Base-by-base conservation (phyloP, 1,139 yeast species). In the Suzukiozyma palmioleophila region DNA sequence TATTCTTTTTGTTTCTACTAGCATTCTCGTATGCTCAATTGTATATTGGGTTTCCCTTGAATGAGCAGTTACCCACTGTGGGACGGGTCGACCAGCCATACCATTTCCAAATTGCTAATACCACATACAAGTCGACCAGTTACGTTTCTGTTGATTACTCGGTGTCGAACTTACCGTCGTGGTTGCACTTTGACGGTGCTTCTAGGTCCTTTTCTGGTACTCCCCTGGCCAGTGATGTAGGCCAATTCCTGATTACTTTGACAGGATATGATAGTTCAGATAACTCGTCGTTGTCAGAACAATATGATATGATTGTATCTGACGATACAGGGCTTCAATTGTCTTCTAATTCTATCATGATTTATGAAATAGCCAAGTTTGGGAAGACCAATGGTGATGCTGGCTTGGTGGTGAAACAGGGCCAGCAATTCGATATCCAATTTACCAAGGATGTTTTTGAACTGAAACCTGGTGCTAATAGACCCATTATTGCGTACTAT, bases 11-110 rank as follows among this genome's bases (percentile, higher is more conserved):
- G 35, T 43, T 43, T 33, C 21, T 41, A 13, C 29, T 37, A 8
- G 26, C 33, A 36, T 26, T 39, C 22, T 34, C 16, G 26, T 21
- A 11, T 5, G 59, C 58, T 24, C 59, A 59, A 39, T 57, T 69
- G 33, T 75, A 76, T 46, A 73, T 79, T 43, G 89, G 90, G 33
- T 90, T 84, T 66, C 94, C 97, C 7, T 77, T 92, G 54, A 64
- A 75, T 48, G 80, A 81, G 54, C 98, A 92, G 61, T 72, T 81
- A 29, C 97, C 97, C 13, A 84, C 89, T 28, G 86, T 92, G 10
- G 97, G 96, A 3, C 73, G 95, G 43, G 76, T 79, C 13, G 77
- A 79, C 46, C 67, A 77, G 48, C 53, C 59, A 1, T 92, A 84
- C 62, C 48, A 65, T n/a, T 92, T 87, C 61, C 74, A 81, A 33